Evolutionary conservation across 2,329 filamentous ascomycete genomes (phyloP), one percentile per base, ranked within the genome.

Genomic region (Phaeosphaeriaceae sp.): DNA sequence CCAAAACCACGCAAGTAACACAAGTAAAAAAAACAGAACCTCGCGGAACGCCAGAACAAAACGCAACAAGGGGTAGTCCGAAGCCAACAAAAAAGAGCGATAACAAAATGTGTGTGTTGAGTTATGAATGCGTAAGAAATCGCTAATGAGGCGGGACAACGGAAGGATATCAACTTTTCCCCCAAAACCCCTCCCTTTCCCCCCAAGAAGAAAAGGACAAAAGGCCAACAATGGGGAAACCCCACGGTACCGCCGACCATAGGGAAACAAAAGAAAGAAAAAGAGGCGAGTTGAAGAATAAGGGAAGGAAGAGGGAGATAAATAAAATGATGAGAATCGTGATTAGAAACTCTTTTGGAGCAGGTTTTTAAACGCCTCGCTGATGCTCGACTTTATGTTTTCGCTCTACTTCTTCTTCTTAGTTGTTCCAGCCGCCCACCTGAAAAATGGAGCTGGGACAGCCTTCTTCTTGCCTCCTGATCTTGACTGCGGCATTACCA

Each of bases 381-480:
- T n/a, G 16, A 38, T 13, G 11, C 38, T 18, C 9, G 17, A 17
- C n/a, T n/a, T 16, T 23, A 13, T 15, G 43, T 13, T n/a, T n/a
- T 42, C 12, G 28, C 30, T 40, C 32, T 41, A 44, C 35, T 49
- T 54, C 50, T 54, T 56, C 42, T 47, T 50, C 32, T 44, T 50
- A 13, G 16, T n/a, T 21, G 47, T 34, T 11, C 54, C 54, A 30
- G 63, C 63, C 40, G 61, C 61, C 64, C 64, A 67, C 40, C 59
- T 46, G 28, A 67, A 53, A 45, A 67, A 63, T 6, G 51, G 51
- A 16, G 47, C 42, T 6, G 55, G 52, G 4, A 41, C 37, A 23
- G 40, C 6, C 48, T 58, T 58, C 39, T 61, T 61, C 41, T 42
- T 9, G 23, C 7, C 11, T 7, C 23, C 6, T 23, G 46, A 29